Percentiles rank a stretch among this genome's conserved stretches.
phyloP scores from a whole-genome alignment of 495 filamentous ascomycete genomes.

The Aspergillus asperescens region DNA sequence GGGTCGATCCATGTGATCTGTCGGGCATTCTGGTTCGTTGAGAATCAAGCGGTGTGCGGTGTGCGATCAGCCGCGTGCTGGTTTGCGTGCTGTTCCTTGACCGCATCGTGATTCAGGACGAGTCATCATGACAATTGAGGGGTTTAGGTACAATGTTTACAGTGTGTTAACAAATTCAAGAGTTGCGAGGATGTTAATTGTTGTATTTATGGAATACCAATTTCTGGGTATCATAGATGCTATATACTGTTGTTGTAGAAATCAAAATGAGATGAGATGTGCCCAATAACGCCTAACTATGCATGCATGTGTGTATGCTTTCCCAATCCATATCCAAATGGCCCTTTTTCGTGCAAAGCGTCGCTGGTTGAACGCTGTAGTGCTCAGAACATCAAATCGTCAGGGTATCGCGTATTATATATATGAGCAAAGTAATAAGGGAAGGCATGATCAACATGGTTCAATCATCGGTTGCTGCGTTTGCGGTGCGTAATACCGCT shows the following conservation, averaged over 20 bases:
- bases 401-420: conserved; percentile 12
- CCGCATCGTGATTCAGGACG: too few relatives aligned
- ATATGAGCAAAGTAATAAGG: conserved; percentile 2
- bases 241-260: not conserved
- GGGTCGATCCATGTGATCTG: too few relatives aligned
- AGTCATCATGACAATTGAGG: too few relatives aligned
- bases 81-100: too few relatives aligned
- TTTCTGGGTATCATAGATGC: not conserved
- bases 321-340: not conserved
- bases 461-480: conserved; percentile 40
- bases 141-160: too few relatives aligned
- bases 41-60: too few relatives aligned
- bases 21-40: too few relatives aligned
- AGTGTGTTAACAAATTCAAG: not conserved
- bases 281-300: conserved; percentile 7
- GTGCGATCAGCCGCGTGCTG: too few relatives aligned
- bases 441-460: conserved; percentile 34
- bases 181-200: not conserved
- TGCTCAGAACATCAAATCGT: conserved; percentile 4
- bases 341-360: not conserved
- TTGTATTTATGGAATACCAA: not conserved
- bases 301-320: not conserved
- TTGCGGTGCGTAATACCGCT: conserved; percentile 55
- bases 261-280: not conserved
- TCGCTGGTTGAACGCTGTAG: conserved; percentile 1